Percentiles rank a stretch among this genome's conserved stretches.
Evolutionary conservation across 371 early-diverging fungal genomes (phyloP).

Genomic region (Actinomortierella wolfii): DNA sequence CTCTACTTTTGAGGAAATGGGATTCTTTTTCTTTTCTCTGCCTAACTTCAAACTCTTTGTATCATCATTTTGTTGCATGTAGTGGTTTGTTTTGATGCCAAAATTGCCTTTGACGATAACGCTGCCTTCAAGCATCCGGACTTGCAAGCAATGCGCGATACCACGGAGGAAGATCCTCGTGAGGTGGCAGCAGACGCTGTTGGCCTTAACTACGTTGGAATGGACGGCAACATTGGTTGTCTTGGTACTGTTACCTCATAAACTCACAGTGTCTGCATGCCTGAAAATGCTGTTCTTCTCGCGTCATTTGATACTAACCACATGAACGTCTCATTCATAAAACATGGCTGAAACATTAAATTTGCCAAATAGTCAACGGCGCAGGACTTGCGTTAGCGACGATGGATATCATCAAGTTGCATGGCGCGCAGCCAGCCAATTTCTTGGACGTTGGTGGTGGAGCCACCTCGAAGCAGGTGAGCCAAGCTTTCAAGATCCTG

Average conservation of each 20-base stretch:
- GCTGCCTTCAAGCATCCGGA: constrained; percentile 70
- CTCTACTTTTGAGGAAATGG: too few relatives aligned
- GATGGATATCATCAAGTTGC: constrained; percentile 74
- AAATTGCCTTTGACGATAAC: constrained; percentile 74
- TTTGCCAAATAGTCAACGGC: constrained; percentile 56
- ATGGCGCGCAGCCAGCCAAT: constrained; percentile 74
- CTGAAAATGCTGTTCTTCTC: too few relatives aligned
- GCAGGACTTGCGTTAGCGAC: constrained; percentile 78
- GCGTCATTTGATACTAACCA: too few relatives aligned
- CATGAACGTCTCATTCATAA: too few relatives aligned
- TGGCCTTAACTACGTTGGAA: constrained; percentile 72
- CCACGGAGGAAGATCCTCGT: constrained; percentile 69
- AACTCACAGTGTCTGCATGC: too few relatives aligned
- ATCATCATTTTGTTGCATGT: neutral
- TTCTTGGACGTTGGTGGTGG: constrained; percentile 76
- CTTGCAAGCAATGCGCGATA: constrained; percentile 60
- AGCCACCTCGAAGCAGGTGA: constrained; percentile 65
- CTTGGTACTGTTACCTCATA: constrained; percentile 35
- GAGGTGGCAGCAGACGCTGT: constrained; percentile 69
- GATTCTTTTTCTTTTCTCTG: too few relatives aligned
- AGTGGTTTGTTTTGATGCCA: constrained; percentile 76
- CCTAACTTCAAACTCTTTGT: neutral
- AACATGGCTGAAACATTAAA: too few relatives aligned
- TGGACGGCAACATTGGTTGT: constrained; percentile 74
- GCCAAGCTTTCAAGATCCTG: constrained; percentile 74